A percentile compares a stretch with the other conserved stretches of the same genome.
Evolutionary conservation across 495 filamentous ascomycete genomes (phyloP).

Genomic region (Cryomyces minteri): DNA sequence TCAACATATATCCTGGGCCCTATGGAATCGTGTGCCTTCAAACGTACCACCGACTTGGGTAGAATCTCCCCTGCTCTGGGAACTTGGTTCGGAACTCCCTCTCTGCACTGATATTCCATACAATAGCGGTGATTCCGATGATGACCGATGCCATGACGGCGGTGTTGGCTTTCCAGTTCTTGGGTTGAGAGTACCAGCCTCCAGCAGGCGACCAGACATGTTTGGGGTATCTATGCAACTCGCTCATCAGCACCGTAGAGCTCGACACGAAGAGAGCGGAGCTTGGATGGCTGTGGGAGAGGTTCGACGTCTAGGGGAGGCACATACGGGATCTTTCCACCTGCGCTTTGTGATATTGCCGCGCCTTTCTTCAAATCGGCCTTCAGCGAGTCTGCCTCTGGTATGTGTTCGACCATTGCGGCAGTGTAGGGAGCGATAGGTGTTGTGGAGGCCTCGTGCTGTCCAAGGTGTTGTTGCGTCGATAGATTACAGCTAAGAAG

Average conservation of each 20-base stretch:
- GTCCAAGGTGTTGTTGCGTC: too few relatives aligned
- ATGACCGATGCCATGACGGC: conserved; percentile 60
- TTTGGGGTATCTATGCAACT: conserved; percentile 68
- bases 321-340: conserved; percentile 79
- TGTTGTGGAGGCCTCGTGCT: background rate
- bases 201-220: conserved; percentile 98
- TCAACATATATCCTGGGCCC: background rate
- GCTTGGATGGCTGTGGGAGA: conserved; percentile 1
- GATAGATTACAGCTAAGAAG: too few relatives aligned
- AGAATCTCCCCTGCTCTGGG: conserved; percentile 78
- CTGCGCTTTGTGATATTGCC: conserved; percentile 36
- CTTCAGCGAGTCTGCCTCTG: conserved; percentile 3
- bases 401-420: conserved; percentile 2
- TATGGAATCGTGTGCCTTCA: background rate
- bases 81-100: conserved; percentile 62
- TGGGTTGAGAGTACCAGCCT: conserved; percentile 89
- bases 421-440: background rate
- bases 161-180: conserved; percentile 91
- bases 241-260: background rate
- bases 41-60: conserved; percentile 86
- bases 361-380: conserved; percentile 4
- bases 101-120: conserved; percentile 70
- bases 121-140: conserved; percentile 51
- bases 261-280: background rate
- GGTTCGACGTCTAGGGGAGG: background rate